Evolutionary conservation across 495 filamentous ascomycete species (phyloP).

Genomic region (Hypoxylon fragiforme): DNA sequence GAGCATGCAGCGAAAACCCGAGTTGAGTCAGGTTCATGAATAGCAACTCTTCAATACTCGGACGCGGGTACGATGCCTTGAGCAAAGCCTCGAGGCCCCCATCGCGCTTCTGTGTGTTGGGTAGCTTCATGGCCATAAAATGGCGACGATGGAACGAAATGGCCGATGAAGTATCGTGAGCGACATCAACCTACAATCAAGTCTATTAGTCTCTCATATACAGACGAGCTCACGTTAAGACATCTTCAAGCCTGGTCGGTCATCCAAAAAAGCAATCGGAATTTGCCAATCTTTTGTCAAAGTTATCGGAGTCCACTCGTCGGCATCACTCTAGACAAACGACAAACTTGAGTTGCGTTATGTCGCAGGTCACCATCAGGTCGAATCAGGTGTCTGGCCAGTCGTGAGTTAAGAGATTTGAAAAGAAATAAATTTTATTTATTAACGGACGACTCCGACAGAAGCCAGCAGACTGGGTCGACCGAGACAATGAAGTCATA

Average conservation of each 20-base stretch:
- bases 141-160: not conserved
- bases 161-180: conserved; percentile 1
- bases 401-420: conserved; percentile 17
- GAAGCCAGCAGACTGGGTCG: not conserved
- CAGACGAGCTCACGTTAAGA: too few species aligned
- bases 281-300: too few species aligned
- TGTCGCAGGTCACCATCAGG: conserved; percentile 14
- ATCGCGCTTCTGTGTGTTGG: conserved; percentile 20
- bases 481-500: conserved; percentile 29
- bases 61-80: conserved; percentile 11
- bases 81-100: conserved; percentile 10
- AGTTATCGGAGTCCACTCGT: too few species aligned
- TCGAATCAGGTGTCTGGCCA: conserved; percentile 10
- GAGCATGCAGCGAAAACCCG: not conserved
- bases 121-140: conserved; percentile 11
- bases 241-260: too few species aligned
- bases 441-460: conserved; percentile 1
- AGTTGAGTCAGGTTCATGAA: not conserved
- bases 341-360: not conserved
- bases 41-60: not conserved
- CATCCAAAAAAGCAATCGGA: too few species aligned
- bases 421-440: not conserved
- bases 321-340: too few species aligned
- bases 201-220: not conserved
- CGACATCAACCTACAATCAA: conserved; percentile 5